Evolutionary conservation across 2,329 filamentous ascomycete species (phyloP), one percentile per base, ranked within the genome.

Genomic region (Curvularia verruculosa): DNA sequence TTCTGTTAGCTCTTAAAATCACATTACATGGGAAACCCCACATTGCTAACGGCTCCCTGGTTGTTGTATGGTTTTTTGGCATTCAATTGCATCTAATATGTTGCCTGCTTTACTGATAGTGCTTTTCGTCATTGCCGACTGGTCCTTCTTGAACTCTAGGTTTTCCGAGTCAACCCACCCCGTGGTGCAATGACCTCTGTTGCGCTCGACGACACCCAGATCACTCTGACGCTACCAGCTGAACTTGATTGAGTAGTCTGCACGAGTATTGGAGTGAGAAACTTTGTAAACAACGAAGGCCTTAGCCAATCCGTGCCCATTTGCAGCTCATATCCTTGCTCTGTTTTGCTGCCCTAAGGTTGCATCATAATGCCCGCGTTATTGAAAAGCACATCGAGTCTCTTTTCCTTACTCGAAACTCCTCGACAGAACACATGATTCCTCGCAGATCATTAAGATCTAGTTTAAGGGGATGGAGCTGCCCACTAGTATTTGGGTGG

Each of bases 371-470:
- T 67, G 40, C 75, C 77, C 2, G 72, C 72, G 48, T 75, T 75
- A 41, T 75, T 75, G 37, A 61, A 66, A 7, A 83, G 69, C 5
- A 82, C 75, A 50, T 82, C 75, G 0, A 83, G 74, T 3, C 71
- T 64, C 10, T 67, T 63, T 56, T 82, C 80, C 9, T 73, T 70
- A 1, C 56, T 49, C 0, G 72, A 53, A 82, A 82, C 2, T 54
- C 60, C 9, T 74, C 63, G 0, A 74, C 79, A 1, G 77, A 71
- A 0, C 72, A 50, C 53, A 63, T 64, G n/a, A 73, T 77, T 1
- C 70, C 77, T 0, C 65, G 55, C 10, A 83, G 67, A 58, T 83
- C 77, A 48, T 75, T 68, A 1, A 84, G 75, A 45, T 81, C 78
- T 7, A 76, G 57, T 19, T 66, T 56, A 1, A 75, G 56, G 47